Percentiles rank a stretch among this genome's conserved stretches.
Conservation (phyloP, 2,329 filamentous ascomycete species). For the Ceratocystis lukuohia region DNA sequence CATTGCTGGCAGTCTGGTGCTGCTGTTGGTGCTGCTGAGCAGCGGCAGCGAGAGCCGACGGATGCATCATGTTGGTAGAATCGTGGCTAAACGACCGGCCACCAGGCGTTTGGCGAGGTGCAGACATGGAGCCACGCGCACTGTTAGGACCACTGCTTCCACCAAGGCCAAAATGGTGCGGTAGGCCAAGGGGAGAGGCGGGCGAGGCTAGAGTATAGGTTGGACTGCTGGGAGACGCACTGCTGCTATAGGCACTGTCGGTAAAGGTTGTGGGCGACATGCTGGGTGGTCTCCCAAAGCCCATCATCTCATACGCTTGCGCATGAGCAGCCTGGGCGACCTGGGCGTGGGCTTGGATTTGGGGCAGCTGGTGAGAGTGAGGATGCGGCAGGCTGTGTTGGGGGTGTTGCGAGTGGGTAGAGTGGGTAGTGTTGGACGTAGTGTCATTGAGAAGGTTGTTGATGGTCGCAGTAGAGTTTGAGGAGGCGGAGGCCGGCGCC, state of each 20-base stretch:
- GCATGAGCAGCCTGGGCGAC: background rate
- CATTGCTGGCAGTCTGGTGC: background rate
- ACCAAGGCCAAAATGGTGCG: conserved; percentile 8
- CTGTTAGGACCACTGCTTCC: background rate
- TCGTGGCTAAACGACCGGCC: conserved; percentile 16
- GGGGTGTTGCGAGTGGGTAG: background rate
- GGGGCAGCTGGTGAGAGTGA: conserved; percentile 6
- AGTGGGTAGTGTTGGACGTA: background rate
- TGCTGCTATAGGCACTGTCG: conserved; percentile 13
- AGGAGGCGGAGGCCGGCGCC: conserved; percentile 9
- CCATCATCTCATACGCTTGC: conserved; percentile 13
- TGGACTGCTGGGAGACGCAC: conserved; percentile 13
- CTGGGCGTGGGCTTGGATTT: background rate
- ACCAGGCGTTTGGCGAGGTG: conserved; percentile 7
- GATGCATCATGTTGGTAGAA: conserved; percentile 10
- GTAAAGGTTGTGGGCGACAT: conserved; percentile 17
- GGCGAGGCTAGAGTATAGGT: conserved; percentile 16
- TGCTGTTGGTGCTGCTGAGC: conserved; percentile 8
- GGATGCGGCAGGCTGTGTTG: background rate
- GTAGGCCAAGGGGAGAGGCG: conserved; percentile 14
- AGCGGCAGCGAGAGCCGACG: background rate
- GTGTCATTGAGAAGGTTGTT: conserved; percentile 17
- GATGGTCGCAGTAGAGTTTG: conserved; percentile 8
- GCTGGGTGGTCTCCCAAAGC: conserved; percentile 12
- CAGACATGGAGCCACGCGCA: conserved; percentile 8